These are phyloP conservation scores for Pseudocercospora vitis DNA, from an alignment of 2,329 filamentous ascomycete species.

Conservation along the genomic window DNA sequence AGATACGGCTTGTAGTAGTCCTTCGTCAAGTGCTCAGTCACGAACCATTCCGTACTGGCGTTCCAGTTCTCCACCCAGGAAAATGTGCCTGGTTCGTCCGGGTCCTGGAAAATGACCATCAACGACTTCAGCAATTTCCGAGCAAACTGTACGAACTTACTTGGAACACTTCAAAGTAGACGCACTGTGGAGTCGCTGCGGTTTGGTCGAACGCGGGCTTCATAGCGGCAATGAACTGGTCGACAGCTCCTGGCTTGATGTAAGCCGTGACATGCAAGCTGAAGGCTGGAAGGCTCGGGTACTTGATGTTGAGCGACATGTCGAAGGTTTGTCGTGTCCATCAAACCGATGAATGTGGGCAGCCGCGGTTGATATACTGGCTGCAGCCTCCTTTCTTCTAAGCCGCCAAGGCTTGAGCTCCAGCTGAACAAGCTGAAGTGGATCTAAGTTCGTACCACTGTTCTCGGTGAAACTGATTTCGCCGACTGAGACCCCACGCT, in stretches of 20 bases:
- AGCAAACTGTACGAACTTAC: background rate
- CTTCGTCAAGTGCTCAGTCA: slow-evolving; percentile 32
- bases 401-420: too few species aligned
- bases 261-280: slow-evolving; percentile 23
- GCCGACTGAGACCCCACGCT: too few species aligned
- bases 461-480: too few species aligned
- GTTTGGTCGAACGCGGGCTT: slow-evolving; percentile 23
- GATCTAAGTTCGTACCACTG: too few species aligned
- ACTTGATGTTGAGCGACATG: slow-evolving; percentile 1
- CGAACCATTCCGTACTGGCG: slow-evolving; percentile 17
- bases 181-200: slow-evolving; percentile 16
- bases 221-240: slow-evolving; percentile 19
- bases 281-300: slow-evolving; percentile 13
- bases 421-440: too few species aligned
- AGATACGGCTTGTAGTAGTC: slow-evolving; percentile 47
- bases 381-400: too few species aligned
- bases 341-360: too few species aligned
- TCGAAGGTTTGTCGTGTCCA: background rate
- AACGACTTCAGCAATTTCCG: background rate
- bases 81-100: slow-evolving; percentile 15
- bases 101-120: slow-evolving; percentile 22
- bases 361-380: too few species aligned
- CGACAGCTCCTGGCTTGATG: slow-evolving; percentile 18
- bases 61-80: slow-evolving; percentile 29
- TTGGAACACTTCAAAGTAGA: slow-evolving; percentile 9